Conservation (phyloP, 1,284 basidiomycete species). For the Macrocystidia cucumis region DNA sequence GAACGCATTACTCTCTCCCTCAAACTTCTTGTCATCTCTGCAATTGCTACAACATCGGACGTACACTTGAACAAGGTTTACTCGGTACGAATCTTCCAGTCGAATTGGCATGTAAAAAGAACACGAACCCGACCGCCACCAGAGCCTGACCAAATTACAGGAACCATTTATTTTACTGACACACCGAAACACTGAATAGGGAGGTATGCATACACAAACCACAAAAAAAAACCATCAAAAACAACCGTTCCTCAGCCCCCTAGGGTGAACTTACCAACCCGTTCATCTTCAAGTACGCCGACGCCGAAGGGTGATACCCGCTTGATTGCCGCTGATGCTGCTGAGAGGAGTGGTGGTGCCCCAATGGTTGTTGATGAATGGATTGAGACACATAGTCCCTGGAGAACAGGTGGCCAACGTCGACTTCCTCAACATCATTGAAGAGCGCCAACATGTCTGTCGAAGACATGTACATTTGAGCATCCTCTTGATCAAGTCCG, state of each 20-base stretch:
- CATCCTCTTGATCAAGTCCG: conserved; percentile 19
- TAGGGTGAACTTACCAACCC: conserved; percentile 29
- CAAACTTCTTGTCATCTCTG: too few relatives aligned
- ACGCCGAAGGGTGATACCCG: conserved; percentile 17
- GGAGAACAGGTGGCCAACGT: conserved; percentile 27
- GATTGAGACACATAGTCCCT: too few relatives aligned
- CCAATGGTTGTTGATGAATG: conserved; percentile 14
- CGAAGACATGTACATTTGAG: conserved; percentile 33
- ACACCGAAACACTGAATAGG: neutral
- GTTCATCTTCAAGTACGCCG: conserved; percentile 25
- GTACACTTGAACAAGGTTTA: too few relatives aligned
- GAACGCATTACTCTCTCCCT: too few relatives aligned
- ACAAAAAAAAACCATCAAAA: conserved; percentile 5
- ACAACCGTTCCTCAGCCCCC: conserved; percentile 9
- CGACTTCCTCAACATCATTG: conserved; percentile 29
- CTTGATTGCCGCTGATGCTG: conserved; percentile 11
- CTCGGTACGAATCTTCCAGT: neutral
- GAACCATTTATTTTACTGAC: neutral
- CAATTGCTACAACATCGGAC: too few relatives aligned
- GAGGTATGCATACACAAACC: conserved; percentile 1
- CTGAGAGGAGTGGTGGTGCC: too few relatives aligned
- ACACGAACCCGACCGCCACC: neutral
- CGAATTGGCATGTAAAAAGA: neutral
- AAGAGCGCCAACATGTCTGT: conserved; percentile 38
- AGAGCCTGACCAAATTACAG: neutral